Base-by-base conservation (phyloP, 768 basidiomycete species). In the Suillus decipiens region DNA sequence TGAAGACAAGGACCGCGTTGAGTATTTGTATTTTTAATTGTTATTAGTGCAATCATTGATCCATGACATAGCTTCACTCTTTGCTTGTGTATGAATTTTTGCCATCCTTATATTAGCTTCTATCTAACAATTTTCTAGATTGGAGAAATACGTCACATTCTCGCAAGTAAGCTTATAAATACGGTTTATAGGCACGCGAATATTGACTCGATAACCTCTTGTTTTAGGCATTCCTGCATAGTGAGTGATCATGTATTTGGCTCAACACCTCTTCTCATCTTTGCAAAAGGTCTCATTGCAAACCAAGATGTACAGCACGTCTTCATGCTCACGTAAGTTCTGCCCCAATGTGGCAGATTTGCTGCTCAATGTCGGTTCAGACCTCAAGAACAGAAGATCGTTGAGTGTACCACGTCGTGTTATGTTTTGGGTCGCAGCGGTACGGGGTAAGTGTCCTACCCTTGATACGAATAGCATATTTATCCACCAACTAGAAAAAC, bases 361-460 rank as follows among this genome's bases (percentile, higher is more conserved):
- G 72, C 69, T 24, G 66, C 31, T 61, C 24, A 3, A 39, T 56
- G n/a, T 0, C 6, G 14, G 5, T 47, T 33, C 56, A 81, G 80
- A 5, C 67, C 81, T 0, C 75, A 80, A 53, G 86, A 89, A 67
- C 80, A 80, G 67, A 77, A 74, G 65, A 87, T 90, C 14, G 82
- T 89, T 19, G 82, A 89, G 50, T 82, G 89, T 66, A 75, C 76
- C 0, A 75, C 80, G 6, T 88, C 88, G 0, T 89, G 86, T 64
- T 89, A 85, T 69, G 87, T 90, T 36, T 71, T 89, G 10, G 88
- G 89, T 0, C 78, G 90, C 31, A 90, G 89, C 68, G 90, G 90
- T 3, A 91, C 90, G 0, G 90, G 89, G 89, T 89, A 67, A 17
- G 48, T 14, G 80, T 61, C 14, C 41, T 36, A 0, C 2, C 28